A percentile compares a stretch with the other conserved stretches of the same genome.
Evolutionary conservation across 2,329 filamentous ascomycete species (phyloP).

Genomic region (Aspergillus fischeri): DNA sequence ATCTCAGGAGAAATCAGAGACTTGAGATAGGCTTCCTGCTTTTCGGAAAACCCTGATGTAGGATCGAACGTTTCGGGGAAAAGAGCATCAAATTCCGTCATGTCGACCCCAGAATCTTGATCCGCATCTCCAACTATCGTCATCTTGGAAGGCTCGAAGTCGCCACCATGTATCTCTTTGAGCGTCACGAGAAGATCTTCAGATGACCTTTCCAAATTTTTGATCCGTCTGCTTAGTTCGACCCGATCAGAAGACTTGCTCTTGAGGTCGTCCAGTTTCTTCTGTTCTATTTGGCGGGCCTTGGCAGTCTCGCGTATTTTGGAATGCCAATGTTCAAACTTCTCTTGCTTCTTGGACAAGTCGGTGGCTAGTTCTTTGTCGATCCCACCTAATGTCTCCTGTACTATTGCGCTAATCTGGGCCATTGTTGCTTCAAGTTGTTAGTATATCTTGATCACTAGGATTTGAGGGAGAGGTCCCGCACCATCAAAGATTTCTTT

Average conservation of each 20-base stretch:
- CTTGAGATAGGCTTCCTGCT: constrained; percentile 42
- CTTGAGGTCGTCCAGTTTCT: constrained; percentile 67
- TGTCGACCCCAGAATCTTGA: constrained; percentile 35
- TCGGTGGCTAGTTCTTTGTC: constrained; percentile 75
- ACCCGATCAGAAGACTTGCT: constrained; percentile 59
- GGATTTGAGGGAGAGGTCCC: constrained; percentile 2
- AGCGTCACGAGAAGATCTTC: constrained; percentile 63
- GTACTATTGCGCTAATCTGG: constrained; percentile 60
- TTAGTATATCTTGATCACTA: constrained; percentile 30
- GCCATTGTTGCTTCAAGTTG: constrained; percentile 32
- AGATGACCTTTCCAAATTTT: constrained; percentile 71
- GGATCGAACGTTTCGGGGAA: constrained; percentile 39
- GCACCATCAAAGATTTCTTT: constrained; percentile 45
- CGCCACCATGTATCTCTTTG: constrained; percentile 44
- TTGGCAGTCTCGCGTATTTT: constrained; percentile 76
- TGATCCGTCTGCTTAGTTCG: constrained; percentile 65
- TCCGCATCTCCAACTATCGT: constrained; percentile 48
- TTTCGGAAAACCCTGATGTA: constrained; percentile 38
- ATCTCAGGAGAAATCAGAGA: constrained; percentile 57
- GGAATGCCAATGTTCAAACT: constrained; percentile 75
- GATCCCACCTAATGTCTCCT: constrained; percentile 74
- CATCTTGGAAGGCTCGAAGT: constrained; percentile 43
- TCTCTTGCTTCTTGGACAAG: constrained; percentile 76
- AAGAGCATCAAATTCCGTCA: constrained; percentile 30
- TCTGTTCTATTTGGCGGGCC: constrained; percentile 72